Conservation (phyloP, 2,329 filamentous ascomycete genomes). For the Teratosphaeria viscida region DNA sequence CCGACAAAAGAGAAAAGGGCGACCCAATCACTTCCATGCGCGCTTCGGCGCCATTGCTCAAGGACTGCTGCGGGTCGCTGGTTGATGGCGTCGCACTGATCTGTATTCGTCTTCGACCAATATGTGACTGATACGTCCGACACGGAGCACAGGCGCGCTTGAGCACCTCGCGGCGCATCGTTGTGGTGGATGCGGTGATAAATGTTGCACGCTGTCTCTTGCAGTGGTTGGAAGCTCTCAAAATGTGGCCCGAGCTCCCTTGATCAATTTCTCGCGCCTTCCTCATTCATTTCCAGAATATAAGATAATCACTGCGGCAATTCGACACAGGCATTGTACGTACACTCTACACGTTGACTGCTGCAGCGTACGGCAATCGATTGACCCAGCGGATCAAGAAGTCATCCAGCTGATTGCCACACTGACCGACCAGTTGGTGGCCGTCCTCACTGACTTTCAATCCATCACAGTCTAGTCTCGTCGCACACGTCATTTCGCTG, state of each 20-base stretch:
- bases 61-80: conserved; percentile 27
- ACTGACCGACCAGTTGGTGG: too few relatives aligned
- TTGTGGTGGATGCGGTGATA: background rate
- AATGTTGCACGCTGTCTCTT: background rate
- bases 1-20: conserved; percentile 87
- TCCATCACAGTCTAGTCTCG: too few relatives aligned
- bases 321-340: too few relatives aligned
- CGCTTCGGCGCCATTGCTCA: conserved; percentile 50
- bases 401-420: too few relatives aligned
- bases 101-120: conserved; percentile 29
- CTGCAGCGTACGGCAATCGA: too few relatives aligned
- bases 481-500: background rate
- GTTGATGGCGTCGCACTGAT: conserved; percentile 36
- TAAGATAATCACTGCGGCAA: too few relatives aligned
- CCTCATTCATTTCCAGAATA: too few relatives aligned
- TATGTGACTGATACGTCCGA: conserved; percentile 5
- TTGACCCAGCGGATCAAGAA: too few relatives aligned
- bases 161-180: conserved; percentile 23
- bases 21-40: conserved; percentile 87
- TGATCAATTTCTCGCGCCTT: too few relatives aligned
- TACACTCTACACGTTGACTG: too few relatives aligned
- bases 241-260: background rate
- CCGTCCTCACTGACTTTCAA: too few relatives aligned
- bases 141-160: conserved; percentile 18
- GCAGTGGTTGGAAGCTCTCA: background rate